These are phyloP conservation scores for Westerdykella sp. DNA, from an alignment of 2,329 filamentous ascomycete species.

Conservation along the genomic window DNA sequence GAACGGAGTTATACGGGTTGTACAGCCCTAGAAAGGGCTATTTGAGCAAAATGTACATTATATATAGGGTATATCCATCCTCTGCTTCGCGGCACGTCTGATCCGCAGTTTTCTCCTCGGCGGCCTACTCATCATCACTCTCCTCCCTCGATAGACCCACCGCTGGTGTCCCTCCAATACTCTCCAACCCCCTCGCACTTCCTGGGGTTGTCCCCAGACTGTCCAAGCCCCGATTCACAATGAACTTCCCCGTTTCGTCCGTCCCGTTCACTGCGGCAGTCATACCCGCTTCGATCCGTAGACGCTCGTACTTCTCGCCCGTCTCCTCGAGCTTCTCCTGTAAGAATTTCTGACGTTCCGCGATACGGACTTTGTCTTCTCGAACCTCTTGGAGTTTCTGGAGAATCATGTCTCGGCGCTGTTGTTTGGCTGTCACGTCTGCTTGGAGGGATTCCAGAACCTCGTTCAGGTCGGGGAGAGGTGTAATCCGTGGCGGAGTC, in stretches of 20 bases:
- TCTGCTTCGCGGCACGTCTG: background rate
- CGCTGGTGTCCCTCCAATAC: too few relatives aligned
- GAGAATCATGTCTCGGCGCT: conserved; percentile 52
- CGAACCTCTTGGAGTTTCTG: conserved; percentile 60
- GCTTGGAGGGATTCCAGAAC: conserved; percentile 59
- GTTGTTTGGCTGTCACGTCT: conserved; percentile 58
- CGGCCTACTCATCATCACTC: conserved; percentile 22
- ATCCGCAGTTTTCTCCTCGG: background rate
- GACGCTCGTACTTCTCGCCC: conserved; percentile 61
- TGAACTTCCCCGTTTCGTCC: conserved; percentile 19
- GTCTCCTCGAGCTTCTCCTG: conserved; percentile 76
- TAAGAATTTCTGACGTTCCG: conserved; percentile 67
- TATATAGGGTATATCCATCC: background rate
- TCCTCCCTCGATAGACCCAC: conserved; percentile 14
- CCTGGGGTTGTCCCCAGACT: conserved; percentile 34
- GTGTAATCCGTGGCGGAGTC: conserved; percentile 67
- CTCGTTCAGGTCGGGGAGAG: conserved; percentile 66
- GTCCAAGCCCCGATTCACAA: conserved; percentile 32
- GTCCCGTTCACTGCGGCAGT: conserved; percentile 25
- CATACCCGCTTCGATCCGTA: conserved; percentile 47
- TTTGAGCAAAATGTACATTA: background rate
- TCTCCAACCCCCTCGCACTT: background rate
- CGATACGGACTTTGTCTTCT: conserved; percentile 62
- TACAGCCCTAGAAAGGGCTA: background rate
- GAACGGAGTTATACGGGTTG: background rate